Percentiles rank a stretch among this genome's conserved stretches.
Evolutionary conservation across 805 yeast species (phyloP).

Genomic region (Metschnikowia sp.): DNA sequence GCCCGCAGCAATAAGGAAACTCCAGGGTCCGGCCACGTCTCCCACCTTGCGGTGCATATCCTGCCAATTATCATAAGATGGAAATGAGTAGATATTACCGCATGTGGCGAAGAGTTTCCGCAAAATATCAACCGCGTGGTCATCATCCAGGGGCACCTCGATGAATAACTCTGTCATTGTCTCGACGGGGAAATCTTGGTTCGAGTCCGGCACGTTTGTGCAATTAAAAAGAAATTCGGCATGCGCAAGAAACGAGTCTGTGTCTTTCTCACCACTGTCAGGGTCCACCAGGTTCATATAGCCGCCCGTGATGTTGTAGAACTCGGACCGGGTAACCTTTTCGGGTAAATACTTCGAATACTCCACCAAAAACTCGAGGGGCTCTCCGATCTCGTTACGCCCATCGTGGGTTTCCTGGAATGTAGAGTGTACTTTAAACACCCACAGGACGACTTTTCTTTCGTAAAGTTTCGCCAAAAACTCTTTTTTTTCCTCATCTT

Average conservation of each 20-base stretch:
- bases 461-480: slow-evolving; percentile 14
- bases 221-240: slow-evolving; percentile 16
- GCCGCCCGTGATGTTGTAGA: not conserved
- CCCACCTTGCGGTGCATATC: slow-evolving; percentile 20
- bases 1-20: not conserved
- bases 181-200: not conserved
- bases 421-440: slow-evolving; percentile 6
- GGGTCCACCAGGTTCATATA: not conserved
- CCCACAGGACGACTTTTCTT: slow-evolving; percentile 5
- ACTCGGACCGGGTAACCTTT: not conserved
- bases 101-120: slow-evolving; percentile 32
- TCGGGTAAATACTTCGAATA: slow-evolving; percentile 2
- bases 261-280: not conserved
- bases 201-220: slow-evolving; percentile 20
- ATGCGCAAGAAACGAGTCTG: slow-evolving; percentile 2
- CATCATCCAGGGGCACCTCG: slow-evolving; percentile 3
- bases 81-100: slow-evolving; percentile 34
- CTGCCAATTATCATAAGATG: slow-evolving; percentile 22
- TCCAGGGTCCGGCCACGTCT: not conserved
- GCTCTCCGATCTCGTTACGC: not conserved
- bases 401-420: slow-evolving; percentile 5
- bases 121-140: not conserved
- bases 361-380: slow-evolving; percentile 12
- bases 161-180: not conserved
- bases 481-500: slow-evolving; percentile 14